Evolutionary conservation across 352 stramenopile species (phyloP).

Genomic region (Phytophthora sansomeana): DNA sequence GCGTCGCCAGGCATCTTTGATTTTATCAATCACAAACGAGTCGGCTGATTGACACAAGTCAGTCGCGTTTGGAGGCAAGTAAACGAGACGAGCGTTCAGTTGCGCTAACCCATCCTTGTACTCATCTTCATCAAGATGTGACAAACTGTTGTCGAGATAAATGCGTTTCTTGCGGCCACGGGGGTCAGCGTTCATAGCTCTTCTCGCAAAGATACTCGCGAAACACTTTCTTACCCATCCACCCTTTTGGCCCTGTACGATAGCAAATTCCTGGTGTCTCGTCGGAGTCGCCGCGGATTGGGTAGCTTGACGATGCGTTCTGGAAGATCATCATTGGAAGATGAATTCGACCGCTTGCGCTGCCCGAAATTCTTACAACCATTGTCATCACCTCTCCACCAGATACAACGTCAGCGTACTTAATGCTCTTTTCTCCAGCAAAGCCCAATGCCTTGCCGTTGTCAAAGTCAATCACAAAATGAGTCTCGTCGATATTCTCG

Average conservation of each 20-base stretch:
- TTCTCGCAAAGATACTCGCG: conserved; percentile 30
- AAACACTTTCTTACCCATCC: conserved; percentile 35
- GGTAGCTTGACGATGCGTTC: conserved; percentile 28
- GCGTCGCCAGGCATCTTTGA: conserved; percentile 34
- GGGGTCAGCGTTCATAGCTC: conserved; percentile 12
- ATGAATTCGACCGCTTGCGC: conserved; percentile 15
- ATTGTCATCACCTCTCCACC: conserved; percentile 43
- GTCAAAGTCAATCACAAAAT: too few species aligned
- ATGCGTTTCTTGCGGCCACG: conserved; percentile 22
- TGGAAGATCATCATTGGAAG: conserved; percentile 44
- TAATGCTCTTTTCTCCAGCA: conserved; percentile 23
- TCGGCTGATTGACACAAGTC: conserved; percentile 39
- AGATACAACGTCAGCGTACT: conserved; percentile 40
- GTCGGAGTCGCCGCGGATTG: conserved; percentile 29
- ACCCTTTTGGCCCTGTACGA: conserved; percentile 34
- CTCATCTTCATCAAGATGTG: conserved; percentile 14
- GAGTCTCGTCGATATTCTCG: too few species aligned
- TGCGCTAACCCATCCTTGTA: conserved; percentile 6
- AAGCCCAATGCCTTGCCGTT: conserved; percentile 28
- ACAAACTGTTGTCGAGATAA: conserved; percentile 36
- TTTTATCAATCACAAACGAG: conserved; percentile 43
- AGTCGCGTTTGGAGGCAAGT: conserved; percentile 25
- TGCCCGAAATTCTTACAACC: conserved; percentile 33
- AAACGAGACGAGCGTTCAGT: conserved; percentile 19
- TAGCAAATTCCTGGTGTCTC: too few species aligned